Percentiles rank a stretch among this genome's conserved stretches.
Conservation (phyloP, 768 basidiomycete species). For the Clitopilus passeckerianus region DNA sequence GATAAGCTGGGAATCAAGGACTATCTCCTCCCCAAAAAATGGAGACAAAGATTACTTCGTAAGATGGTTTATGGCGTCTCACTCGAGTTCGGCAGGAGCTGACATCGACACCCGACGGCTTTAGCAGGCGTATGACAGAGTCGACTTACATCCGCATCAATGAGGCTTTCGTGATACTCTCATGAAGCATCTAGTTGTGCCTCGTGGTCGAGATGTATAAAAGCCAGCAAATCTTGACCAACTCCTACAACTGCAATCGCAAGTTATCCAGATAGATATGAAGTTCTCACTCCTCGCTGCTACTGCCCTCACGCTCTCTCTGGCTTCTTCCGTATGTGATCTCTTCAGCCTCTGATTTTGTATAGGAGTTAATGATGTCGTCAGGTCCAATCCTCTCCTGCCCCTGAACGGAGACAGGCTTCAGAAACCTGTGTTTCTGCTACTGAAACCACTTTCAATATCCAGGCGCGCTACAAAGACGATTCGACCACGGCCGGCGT, state of each 20-base stretch:
- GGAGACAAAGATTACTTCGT: too few relatives aligned
- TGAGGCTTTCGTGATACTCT: not conserved
- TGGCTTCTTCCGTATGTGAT: not conserved
- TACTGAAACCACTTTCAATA: constrained; percentile 30
- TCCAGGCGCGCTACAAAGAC: constrained; percentile 26
- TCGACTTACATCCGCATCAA: constrained; percentile 1
- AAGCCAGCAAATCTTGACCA: not conserved
- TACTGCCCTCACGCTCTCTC: not conserved
- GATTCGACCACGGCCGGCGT: constrained; percentile 18
- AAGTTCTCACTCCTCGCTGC: not conserved
- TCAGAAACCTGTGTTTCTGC: constrained; percentile 20
- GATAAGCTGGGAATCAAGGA: too few relatives aligned
- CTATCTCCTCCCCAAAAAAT: too few relatives aligned
- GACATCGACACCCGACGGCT: not conserved
- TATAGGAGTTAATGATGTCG: not conserved
- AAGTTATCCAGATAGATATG: not conserved
- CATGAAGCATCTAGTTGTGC: not conserved
- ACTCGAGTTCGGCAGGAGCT: not conserved
- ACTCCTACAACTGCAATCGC: not conserved
- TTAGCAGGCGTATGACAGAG: not conserved
- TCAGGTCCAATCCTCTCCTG: not conserved
- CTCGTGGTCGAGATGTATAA: not conserved
- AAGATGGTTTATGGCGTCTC: too few relatives aligned
- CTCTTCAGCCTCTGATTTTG: not conserved
- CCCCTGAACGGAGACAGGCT: not conserved